Base-by-base conservation (phyloP, 495 filamentous ascomycete species). In the Pyrenula massariospora region DNA sequence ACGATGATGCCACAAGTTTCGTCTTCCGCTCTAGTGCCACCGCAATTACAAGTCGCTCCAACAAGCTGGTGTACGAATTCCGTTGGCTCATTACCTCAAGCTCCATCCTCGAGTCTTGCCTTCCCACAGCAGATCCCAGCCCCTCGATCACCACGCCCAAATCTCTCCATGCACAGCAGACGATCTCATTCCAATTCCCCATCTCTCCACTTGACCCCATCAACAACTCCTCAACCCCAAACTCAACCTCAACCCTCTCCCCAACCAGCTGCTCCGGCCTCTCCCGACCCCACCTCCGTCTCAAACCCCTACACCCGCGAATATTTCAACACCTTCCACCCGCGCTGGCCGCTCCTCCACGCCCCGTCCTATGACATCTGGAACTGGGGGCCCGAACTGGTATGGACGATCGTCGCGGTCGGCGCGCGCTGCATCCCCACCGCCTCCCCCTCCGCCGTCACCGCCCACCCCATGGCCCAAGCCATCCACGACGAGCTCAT, bases 321-420 rank as follows among this genome's bases (percentile, higher is more conserved):
- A 3, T 70, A 62, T 56, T 66, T 70, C 22, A 11, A 15, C 15
- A 61, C 65, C 5, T 54, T 66, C 36, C 66, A 70, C 56, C 65
- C 62, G 11, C 62, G 64, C 24, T 70, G 68, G 68, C 59, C 63
- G 42, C 61, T 69, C 24, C 55, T 70, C 47, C 68, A 70, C 58
- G 62, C 42, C 0, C 59, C 66, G 1, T 67, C 63, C 1, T 70
- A 69, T 24, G 54, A 64, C 21, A 23, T 60, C 31, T 15, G 5
- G 5, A 15, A 42, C 8, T 8, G 5, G 31, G 31, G 31, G 8
- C 31, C 31, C 5, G 31, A 42, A 15, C 31, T 42, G 31, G 15
- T 42, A 5, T 42, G 31, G 31, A 15, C 31, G 15, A 42, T 42
- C 5, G 31, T 42, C 8, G 5, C 8, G 8, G 8, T 42, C 8